Base-by-base conservation (phyloP, 2,329 filamentous ascomycete genomes). In the Aspergillus sp. region DNA sequence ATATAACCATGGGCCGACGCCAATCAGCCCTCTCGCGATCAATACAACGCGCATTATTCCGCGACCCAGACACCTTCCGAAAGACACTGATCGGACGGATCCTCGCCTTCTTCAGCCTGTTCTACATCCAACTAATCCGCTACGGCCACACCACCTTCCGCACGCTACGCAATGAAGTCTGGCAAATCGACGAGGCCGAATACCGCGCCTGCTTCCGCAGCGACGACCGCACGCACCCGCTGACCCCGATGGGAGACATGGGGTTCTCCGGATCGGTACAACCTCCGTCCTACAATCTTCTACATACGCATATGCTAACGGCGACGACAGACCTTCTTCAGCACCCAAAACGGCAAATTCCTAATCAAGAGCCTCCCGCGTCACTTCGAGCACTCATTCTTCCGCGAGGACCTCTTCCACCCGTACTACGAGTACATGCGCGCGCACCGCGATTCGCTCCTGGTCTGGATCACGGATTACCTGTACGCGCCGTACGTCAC, bases 401-500 rank as follows among this genome's bases (percentile, higher is more conserved):
- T 90, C 71, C 78, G 80, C 16, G 72, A 83, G 19, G 84, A 88
- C 46, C 74, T 90, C 17, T 72, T 89, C n/a, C 73, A 78, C 0
- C 82, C 83, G 0, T 90, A 90, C 64, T 76, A 78, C 17, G 72
- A 79, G 3, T 82, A 89, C 68, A 87, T 89, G 83, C 75, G 74
- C 4, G 59, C 70, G 0, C 76, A 87, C 43, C 80, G 81, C 0
- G 72, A 76, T 24, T 88, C 85, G 3, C 72, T 90, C 0, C 76
- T 90, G 1, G 82, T 89, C 4, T 83, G 86, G 47, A 90, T 90
- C 61, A 87, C 83, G 20, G 86, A 90, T 65, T 83, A 90, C 52
- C 74, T 89, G 0, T 79, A 82, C 47, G 78, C 79, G 0, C 76
- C 79, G 0, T 76, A 79, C 9, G 60, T 69, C 0, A 83, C 84